Evolutionary conservation across 2,329 filamentous ascomycete genomes (phyloP).

Genomic region (Curvularia verruculosa): DNA sequence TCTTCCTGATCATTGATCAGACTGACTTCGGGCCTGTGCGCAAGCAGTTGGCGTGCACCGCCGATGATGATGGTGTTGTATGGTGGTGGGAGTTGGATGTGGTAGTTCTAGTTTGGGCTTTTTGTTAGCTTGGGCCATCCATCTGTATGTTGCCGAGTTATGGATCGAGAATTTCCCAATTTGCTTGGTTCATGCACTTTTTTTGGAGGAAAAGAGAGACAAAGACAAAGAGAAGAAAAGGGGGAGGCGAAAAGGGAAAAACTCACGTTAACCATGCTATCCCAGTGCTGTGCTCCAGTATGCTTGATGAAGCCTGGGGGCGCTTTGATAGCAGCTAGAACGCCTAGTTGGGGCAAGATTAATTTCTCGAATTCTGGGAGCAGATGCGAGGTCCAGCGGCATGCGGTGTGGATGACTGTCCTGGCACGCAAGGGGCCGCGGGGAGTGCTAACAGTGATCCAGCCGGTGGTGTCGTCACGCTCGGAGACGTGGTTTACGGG

Average conservation of each 20-base stretch:
- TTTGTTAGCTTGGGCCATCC: no score
- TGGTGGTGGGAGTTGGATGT: conserved; percentile 17
- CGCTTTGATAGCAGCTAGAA: conserved; percentile 14
- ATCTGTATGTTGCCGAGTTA: no score
- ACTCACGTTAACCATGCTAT: conserved; percentile 15
- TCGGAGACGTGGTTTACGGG: conserved; percentile 15
- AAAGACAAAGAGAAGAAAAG: no score
- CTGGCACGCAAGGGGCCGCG: conserved; percentile 13
- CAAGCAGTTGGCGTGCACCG: conserved; percentile 13
- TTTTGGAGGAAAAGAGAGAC: not conserved
- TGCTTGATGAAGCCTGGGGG: conserved; percentile 15
- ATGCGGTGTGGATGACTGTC: conserved; percentile 16
- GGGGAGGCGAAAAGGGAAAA: not conserved
- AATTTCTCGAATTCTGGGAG: conserved; percentile 16
- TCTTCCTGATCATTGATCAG: conserved; percentile 13
- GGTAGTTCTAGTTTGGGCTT: no score
- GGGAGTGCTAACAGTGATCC: conserved; percentile 11
- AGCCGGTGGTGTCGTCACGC: conserved; percentile 10
- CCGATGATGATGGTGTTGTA: conserved; percentile 21
- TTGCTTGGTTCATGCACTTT: no score
- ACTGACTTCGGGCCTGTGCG: conserved; percentile 12
- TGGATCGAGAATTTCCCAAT: no score
- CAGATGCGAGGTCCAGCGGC: conserved; percentile 20
- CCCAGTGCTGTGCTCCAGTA: conserved; percentile 21
- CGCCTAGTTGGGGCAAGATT: conserved; percentile 12